Evolutionary conservation across 768 basidiomycete genomes (phyloP), one percentile per base, ranked within the genome.

Genomic region (Kwoniella sp.): DNA sequence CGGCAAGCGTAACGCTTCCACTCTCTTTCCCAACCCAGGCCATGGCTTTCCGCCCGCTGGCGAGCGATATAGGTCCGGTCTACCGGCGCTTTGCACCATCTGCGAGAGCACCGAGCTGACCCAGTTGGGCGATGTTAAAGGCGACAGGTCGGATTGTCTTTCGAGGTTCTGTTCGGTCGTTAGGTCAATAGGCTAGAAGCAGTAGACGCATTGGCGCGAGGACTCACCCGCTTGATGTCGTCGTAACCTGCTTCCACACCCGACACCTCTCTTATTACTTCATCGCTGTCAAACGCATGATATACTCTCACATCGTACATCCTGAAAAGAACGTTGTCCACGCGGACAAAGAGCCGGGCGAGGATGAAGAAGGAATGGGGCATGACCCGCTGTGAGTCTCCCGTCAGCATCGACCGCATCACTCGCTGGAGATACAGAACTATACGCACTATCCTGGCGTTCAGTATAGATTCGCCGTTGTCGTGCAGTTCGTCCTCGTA

Each of bases 401-500:
- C n/a, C 20, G 31, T 3, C 11, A 4, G 15, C 28, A 34, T 19
- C 26, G 4, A 15, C 44, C n/a, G 19, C 34, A 36, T 14, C 34
- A 4, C 15, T 36, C 15, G 34, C 15, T 6, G 19, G 19, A 4
- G 15, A 7, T 11, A 41, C 40, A 9, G 20, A 38, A 19, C 5
- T 22, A 20, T 4, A 38, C 88, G 75, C 70, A 96, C 92, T 52
- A 96, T 89, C 64, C 91, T 80, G 39, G 90, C 85, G 23, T 89
- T 80, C 1, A 90, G 73, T 26, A 83, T 81, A 0, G 91, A 91
- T 5, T 88, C 83, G 0, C 95, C 95, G 67, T 98, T 96, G 69
- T 99, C 95, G 67, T 96, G 91, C 38, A 98, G 78, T 73, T 99
- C 95, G 71, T 96, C 91, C 67, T 99, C 93, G 69, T 88, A 98